phyloP scores from a whole-genome alignment of 2,329 filamentous ascomycete genomes.

The Alternaria conjuncta region DNA sequence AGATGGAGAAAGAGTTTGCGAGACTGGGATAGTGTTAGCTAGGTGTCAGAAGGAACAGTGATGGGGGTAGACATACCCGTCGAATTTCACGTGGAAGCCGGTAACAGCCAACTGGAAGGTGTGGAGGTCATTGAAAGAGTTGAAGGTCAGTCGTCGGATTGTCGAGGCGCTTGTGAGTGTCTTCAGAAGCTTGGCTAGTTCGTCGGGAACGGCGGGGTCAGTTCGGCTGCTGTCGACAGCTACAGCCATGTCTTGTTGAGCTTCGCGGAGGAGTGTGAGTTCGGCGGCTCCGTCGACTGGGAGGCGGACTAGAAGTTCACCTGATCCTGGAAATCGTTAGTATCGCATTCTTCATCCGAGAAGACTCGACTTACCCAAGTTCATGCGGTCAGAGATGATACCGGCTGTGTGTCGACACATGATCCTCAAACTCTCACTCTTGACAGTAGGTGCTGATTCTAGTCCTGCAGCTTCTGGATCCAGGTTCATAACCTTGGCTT shows the following conservation, averaged over 20 bases:
- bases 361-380: conserved; percentile 61
- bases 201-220: conserved; percentile 58
- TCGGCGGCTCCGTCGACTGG: conserved; percentile 48
- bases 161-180: conserved; percentile 65
- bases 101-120: conserved; percentile 80
- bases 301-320: conserved; percentile 56
- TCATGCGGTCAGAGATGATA: conserved; percentile 82
- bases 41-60: background rate
- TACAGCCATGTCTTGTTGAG: conserved; percentile 78
- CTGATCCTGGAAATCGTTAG: conserved; percentile 39
- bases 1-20: conserved; percentile 78
- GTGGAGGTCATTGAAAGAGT: conserved; percentile 66
- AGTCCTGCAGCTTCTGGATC: conserved; percentile 63
- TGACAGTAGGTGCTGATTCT: conserved; percentile 69
- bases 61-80: conserved; percentile 29
- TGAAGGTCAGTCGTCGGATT: conserved; percentile 68
- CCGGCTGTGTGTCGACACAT: conserved; percentile 78
- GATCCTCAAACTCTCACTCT: conserved; percentile 77
- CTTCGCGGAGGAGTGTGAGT: conserved; percentile 61
- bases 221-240: conserved; percentile 62
- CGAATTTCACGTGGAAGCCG: conserved; percentile 70
- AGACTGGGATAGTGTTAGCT: conserved; percentile 48
- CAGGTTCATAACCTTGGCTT: conserved; percentile 74
- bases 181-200: conserved; percentile 69
- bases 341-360: background rate